Base-by-base conservation (phyloP, 176 grass and related monocot genomes). In the Pharus latifolius region DNA sequence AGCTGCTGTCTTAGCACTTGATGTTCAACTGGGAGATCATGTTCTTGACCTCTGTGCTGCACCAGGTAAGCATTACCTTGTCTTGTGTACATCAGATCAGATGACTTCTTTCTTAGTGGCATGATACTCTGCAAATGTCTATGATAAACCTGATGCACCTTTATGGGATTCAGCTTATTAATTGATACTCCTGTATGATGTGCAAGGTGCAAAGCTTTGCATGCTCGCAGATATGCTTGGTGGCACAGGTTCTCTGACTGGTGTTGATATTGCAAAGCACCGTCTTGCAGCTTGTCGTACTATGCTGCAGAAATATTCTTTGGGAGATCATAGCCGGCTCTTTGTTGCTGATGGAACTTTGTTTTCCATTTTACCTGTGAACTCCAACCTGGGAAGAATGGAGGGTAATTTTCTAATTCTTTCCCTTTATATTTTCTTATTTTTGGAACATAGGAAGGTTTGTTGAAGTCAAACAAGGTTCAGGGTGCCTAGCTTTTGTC, bases 41-140 rank as follows among this genome's bases (percentile, higher is more conserved):
- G 89, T 98, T 75, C 94, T 98, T 54, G 94, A 93, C 60, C 87
- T 98, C 49, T 98, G 94, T 88, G 81, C 89, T 23, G 94, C 94
- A 28, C 94, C 94, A 80, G 94, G 94, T 98, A 83, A 20, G 38
- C 65, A 73, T 50, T 16, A 22, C 25, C 54, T 29, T 24, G 8
- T 37, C 67, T 28, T 25, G 8, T 58, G 42, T 26, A 8, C 37
- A 34, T 56, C 66, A 71, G 10, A 50, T 28, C 45, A 16, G 20
- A 56, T 0, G 15, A 65, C 12, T 38, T 3, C 41, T 80, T 55
- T 79, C 16, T 43, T 47, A 23, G 45, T 74, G 12, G 24, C 52
- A 5, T 38, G 17, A n/a, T n/a, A n/a, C n/a, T 49, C 55, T 20
- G 2, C 0, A 30, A 60, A 40, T 67, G 49, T 26, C 14, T 63